Evolutionary conservation across 257 asterid species (phyloP), one percentile per base, ranked within the genome.

Genomic region (Capsicum baccatum): DNA sequence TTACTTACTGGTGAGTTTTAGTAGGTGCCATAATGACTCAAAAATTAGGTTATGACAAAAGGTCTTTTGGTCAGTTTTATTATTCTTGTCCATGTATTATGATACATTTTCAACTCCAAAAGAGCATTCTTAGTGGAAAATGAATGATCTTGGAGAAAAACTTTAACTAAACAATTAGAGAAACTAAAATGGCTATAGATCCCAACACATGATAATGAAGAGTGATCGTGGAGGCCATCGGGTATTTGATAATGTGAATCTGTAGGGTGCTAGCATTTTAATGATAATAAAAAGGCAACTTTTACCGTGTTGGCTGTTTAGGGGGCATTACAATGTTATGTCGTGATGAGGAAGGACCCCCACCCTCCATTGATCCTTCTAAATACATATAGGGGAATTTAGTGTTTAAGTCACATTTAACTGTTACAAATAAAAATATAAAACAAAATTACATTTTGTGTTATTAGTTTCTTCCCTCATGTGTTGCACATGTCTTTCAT

Each of bases 131-230:
- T 55, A 15, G 21, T 62, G 39, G 39, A 62, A 63, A n/a, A 64
- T 64, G 9, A 64, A 5, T 26, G 71, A 66, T 17, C 33, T 66
- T 66, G n/a, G 47, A 66, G 71, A 48, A 44, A 37, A 80, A 84
- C 90, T 85, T 84, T 86, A 39, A 55, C 67, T 4, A 85, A 69
- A 68, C 67, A 10, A 71, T 79, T 80, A 48, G 85, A 88, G 83
- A 64, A 80, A 10, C 14, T 80, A 81, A 79, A 15, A 6, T 47
- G 59, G 69, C 74, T 11, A 80, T 76, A 60, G 57, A 73, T 68
- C 35, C 35, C 85, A 67, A 63, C 83, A 17, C 79, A 80, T 39
- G 58, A 73, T 69, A 12, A 14, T 11, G 83, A 71, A 21, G 67
- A 81, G n/a, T 44, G 87, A 85, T 48, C 67, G 54, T 11, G 14